phyloP scores from a whole-genome alignment of 345 rosid genomes.

The Heritiera littoralis region DNA sequence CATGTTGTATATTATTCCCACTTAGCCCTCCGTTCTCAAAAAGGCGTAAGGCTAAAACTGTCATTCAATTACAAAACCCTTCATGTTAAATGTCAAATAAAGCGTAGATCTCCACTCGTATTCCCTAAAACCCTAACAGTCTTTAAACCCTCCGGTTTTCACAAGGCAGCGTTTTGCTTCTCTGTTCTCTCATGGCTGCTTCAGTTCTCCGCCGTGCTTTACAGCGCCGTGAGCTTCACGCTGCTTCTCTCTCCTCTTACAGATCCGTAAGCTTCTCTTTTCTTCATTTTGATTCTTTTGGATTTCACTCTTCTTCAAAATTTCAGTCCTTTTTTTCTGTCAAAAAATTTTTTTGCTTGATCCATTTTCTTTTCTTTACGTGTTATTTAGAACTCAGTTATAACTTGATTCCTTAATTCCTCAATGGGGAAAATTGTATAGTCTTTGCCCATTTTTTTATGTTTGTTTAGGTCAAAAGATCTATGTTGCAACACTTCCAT shows the following conservation, averaged over 20 bases:
- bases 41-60: background rate
- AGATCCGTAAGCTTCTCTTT: constrained; percentile 39
- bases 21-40: background rate
- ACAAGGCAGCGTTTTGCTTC: background rate
- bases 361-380: background rate
- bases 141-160: constrained; percentile 37
- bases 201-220: constrained; percentile 49
- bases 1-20: background rate
- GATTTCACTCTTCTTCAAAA: background rate
- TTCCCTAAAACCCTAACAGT: constrained; percentile 37
- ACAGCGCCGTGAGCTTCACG: constrained; percentile 49
- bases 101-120: background rate
- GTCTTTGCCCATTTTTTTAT: background rate
- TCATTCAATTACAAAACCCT: background rate
- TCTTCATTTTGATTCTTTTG: background rate
- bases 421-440: background rate
- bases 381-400: background rate
- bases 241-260: constrained; percentile 50
- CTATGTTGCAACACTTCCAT: background rate
- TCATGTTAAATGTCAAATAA: background rate
- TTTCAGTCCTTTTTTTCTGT: background rate
- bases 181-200: constrained; percentile 43
- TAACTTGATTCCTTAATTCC: background rate
- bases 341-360: background rate
- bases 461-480: background rate